A percentile compares a stretch with the other conserved stretches of the same genome.
These are phyloP conservation scores for Populus hybrid DNA, from an alignment of 441 rosid species.

Conservation along the genomic window DNA sequence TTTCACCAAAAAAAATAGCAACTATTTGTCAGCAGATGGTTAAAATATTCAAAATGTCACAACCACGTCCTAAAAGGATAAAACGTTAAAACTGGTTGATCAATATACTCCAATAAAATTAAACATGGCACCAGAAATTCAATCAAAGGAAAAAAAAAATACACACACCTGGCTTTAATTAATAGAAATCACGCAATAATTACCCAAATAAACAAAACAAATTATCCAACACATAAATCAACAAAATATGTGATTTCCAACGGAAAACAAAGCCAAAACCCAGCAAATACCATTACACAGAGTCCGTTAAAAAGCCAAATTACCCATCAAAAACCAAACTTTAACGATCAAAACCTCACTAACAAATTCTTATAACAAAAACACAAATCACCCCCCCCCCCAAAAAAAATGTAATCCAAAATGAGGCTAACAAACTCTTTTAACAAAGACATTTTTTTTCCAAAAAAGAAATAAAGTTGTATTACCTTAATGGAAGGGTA, in stretches of 20 bases:
- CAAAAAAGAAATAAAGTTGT: neutral
- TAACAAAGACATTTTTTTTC: neutral
- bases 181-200: neutral
- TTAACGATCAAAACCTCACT: neutral
- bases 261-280: neutral
- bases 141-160: neutral
- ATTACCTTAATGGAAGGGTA: slow-evolving; percentile 76
- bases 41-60: neutral
- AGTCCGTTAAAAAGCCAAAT: neutral
- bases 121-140: neutral
- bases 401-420: neutral
- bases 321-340: neutral
- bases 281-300: neutral
- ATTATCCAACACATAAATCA: neutral
- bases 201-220: neutral
- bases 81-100: neutral
- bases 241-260: neutral
- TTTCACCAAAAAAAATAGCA: neutral
- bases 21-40: neutral
- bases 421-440: neutral
- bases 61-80: slow-evolving; percentile 3
- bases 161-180: neutral
- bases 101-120: neutral
- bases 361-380: too few species aligned
- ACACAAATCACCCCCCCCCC: too few species aligned